Evolutionary conservation across 805 yeast genomes (phyloP), one percentile per base, ranked within the genome.

Genomic region (Blastobotrys attinorum): DNA sequence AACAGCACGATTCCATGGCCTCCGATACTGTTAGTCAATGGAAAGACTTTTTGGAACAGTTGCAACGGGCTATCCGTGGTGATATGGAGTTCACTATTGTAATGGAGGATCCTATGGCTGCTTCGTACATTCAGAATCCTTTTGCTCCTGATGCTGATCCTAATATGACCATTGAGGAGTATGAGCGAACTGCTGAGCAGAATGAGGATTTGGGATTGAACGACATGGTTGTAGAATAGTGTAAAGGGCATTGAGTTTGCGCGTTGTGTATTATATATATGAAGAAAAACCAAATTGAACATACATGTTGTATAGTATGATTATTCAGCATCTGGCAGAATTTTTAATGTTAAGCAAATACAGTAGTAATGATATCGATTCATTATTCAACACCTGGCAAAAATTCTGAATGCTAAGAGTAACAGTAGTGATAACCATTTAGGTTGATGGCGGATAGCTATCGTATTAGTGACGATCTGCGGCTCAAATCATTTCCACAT

Each of bases 131-230:
- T 50, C 99, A 92, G 66, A 92, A 92, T 60, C 92, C 90, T n/a
- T 92, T 89, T 60, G 99, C 99, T 29, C 99, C 99, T 22, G 99
- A 92, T 66, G 76, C 77, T 34, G 99, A 92, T 66, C 99, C 99
- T 52, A 86, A 90, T 61, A 92, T 92, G 97, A 72, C 63, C 34
- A 76, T 84, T 48, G 96, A 83, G 65, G 96, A 92, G 46, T 86
- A 77, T 54, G 95, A 87, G 53, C 83, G 99, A 71, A 81, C 95
- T 2, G 69, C 71, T 33, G 83, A 86, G 57, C 94, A 89, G 64
- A 88, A 92, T 61, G 98, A 92, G 59, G 90, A 83, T 35, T 73
- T 92, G 51, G 99, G 99, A 18, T 70, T 92, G 59, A 62, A 55
- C 45, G 71, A 69, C 42, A 67, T 68, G 59, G 48, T 52, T 31